phyloP scores from a whole-genome alignment of 805 yeast species.

The Candida golubevii region DNA sequence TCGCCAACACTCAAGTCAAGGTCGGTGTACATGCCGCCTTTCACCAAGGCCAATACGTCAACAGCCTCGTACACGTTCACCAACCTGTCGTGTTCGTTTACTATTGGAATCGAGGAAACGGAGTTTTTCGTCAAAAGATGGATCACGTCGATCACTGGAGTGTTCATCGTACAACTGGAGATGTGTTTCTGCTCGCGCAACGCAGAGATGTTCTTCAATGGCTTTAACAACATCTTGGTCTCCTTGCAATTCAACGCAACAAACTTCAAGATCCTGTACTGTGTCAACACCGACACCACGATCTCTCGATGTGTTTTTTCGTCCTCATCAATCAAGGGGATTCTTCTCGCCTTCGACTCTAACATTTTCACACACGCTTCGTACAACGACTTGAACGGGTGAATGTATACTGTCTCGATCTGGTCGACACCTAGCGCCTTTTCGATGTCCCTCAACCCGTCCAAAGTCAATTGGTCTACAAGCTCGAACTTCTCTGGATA shows the following conservation, averaged over 20 bases:
- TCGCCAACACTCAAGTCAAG: constrained; percentile 90
- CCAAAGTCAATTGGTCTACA: constrained; percentile 79
- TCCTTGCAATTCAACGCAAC: constrained; percentile 96
- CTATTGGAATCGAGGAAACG: constrained; percentile 91
- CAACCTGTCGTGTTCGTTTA: constrained; percentile 65
- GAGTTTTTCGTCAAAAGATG: constrained; percentile 70
- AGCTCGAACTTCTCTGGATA: constrained; percentile 83
- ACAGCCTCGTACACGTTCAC: constrained; percentile 94
- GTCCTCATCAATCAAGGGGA: constrained; percentile 91
- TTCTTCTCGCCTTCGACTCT: constrained; percentile 82
- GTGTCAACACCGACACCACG: constrained; percentile 92
- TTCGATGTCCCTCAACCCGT: constrained; percentile 84
- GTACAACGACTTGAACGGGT: constrained; percentile 83
- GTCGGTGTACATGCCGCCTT: constrained; percentile 92
- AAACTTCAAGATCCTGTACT: constrained; percentile 91
- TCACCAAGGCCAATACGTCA: constrained; percentile 86
- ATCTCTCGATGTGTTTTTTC: constrained; percentile 90
- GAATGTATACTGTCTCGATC: constrained; percentile 80
- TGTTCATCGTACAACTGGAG: constrained; percentile 80
- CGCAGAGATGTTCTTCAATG: constrained; percentile 65
- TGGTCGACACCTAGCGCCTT: constrained; percentile 81
- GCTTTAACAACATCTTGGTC: constrained; percentile 74
- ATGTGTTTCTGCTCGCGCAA: constrained; percentile 51
- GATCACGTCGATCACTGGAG: constrained; percentile 92
- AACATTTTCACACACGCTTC: constrained; percentile 94